Base-by-base conservation (phyloP, 2,329 filamentous ascomycete species). In the Aschersonia sp. region DNA sequence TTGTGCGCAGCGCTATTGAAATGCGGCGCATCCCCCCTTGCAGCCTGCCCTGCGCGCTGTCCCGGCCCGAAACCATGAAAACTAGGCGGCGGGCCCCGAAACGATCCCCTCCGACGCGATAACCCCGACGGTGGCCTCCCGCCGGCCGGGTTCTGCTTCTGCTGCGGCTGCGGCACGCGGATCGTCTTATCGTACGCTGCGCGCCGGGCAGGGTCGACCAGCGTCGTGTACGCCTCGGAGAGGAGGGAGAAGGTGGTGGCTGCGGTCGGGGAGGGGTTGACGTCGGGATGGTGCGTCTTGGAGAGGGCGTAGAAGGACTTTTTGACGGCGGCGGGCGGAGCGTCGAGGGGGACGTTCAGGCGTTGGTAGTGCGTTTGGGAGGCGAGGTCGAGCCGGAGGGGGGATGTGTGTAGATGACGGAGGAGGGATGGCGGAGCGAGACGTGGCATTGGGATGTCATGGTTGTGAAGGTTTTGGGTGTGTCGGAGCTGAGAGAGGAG, bases 231-330 rank as follows among this genome's bases (percentile, higher is more conserved):
- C 55, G 89, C 89, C 61, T 92, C 84, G 61, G 80, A 84, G 61
- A 96, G 84, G 56, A 79, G 75, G 64, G 89, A 80, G 73, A 95
- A 98, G 61, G 82, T 85, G 50, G 77, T 69, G 4, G 81, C 73
- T 52, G 89, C 85, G 50, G 68, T 61, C 4, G 85, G 84, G 65
- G 76, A 61, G 51, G 75, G 86, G 72, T 97, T 94, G 61, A 82
- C 80, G 73, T 98, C 92, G 1, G 92, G 92, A 66, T 98, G 92
- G 74, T 95, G 84, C 47, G 76, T 70, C 67, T 96, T 94, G 60
- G 89, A 95, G 62, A 97, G 85, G 51, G 75, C 67, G 74, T 96
- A 97, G 77, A 96, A 98, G 55, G 78, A 88, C 83, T 85, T 91
- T 66, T 97, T 97, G 52, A 97, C 89, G 47, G 95, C 87, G 6